Evolutionary conservation across 164 flowering plant genomes (phyloP).

Genomic region (Buxus sempervirens): DNA sequence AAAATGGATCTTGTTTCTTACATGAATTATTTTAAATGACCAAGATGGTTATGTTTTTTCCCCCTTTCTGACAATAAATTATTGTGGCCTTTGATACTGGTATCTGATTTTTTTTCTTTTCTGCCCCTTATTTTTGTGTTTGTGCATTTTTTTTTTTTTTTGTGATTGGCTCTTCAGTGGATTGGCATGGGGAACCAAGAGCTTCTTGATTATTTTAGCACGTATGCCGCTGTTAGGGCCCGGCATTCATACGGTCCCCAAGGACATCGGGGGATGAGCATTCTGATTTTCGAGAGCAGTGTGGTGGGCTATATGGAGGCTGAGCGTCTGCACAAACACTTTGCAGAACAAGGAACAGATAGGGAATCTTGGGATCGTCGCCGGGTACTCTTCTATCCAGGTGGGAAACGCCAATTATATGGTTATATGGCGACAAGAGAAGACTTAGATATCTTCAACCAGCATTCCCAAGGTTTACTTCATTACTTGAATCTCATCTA

Average conservation of each 20-base stretch:
- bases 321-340: constrained; percentile 80
- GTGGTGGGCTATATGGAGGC: constrained; percentile 80
- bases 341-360: constrained; percentile 50
- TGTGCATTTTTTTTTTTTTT: not conserved
- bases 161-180: constrained; percentile 54
- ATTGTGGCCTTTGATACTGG: no score
- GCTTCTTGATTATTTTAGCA: constrained; percentile 68
- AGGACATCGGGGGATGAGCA: constrained; percentile 94
- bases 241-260: constrained; percentile 91
- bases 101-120: not conserved
- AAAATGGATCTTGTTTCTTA: no score
- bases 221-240: constrained; percentile 62
- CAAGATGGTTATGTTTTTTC: not conserved
- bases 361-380: constrained; percentile 70
- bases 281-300: constrained; percentile 74
- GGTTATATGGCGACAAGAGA: constrained; percentile 71
- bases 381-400: constrained; percentile 41
- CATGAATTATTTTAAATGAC: no score
- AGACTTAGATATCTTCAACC: constrained; percentile 70
- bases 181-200: constrained; percentile 94
- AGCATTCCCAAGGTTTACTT: constrained; percentile 64
- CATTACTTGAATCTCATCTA: not conserved
- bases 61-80: no score
- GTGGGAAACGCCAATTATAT: constrained; percentile 84
- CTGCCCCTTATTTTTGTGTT: no score